Base-by-base conservation (phyloP, 495 filamentous ascomycete genomes). In the Podospora sp. region DNA sequence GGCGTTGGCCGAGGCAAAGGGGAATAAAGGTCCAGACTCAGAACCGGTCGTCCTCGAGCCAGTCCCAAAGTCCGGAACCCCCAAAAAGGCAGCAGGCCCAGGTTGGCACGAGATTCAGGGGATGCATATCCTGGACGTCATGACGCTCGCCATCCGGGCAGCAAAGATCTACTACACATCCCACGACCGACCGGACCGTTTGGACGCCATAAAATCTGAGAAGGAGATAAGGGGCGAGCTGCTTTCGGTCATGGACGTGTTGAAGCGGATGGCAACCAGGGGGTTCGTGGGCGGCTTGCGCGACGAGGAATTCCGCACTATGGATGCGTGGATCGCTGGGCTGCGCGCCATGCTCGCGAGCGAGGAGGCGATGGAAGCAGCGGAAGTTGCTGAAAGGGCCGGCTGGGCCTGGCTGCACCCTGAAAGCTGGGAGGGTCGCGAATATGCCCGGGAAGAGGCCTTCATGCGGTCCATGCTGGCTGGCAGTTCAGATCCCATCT, bases 161-260 rank as follows among this genome's bases (percentile, higher is more conserved):
- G 95, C 95, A 36, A 97, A 93, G 75, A 89, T 93, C 53, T 99
- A 97, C 80, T 98, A 97, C 78, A 96, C 93, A 6, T 80, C 90
- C 1, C 93, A 97, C 73, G 88, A 93, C 72, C 81, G 90, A 22
- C 91, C 93, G 6, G 88, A 92, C 65, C 89, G 91, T 25, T 80
- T 97, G n/a, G 91, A 92, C 67, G 80, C 86, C 40, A 93, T 97
- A 81, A 92, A 90, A 71, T 89, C 89, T 1, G 93, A 97, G 73
- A 90, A 90, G 49, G 81, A 89, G 46, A 90, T 97, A 50, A 87
- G 93, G 29, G 69, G 83, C 26, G 95, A 97, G 65, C 83, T 98
- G 18, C 86, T 97, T 50, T 84, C 87, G 26, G 90, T 96, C 60
- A 87, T 98, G 67, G 95, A 98, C 66, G 88, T 95, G 3, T 81